Evolutionary conservation across 2,329 filamentous ascomycete genomes (phyloP).

Genomic region (Colletotrichum shisoi): DNA sequence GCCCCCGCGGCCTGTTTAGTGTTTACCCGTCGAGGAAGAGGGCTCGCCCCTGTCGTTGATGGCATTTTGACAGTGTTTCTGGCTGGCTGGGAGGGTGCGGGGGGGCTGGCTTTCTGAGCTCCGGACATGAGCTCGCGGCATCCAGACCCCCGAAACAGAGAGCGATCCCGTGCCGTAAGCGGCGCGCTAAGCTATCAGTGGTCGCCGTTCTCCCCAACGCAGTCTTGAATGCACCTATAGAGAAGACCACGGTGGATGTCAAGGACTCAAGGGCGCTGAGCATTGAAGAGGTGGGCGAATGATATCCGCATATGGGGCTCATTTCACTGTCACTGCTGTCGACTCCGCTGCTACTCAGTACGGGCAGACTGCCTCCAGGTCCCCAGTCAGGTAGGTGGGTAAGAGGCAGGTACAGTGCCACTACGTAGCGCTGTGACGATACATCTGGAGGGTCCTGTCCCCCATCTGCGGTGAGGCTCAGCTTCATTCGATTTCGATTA

Average conservation of each 20-base stretch:
- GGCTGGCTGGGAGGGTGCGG: not conserved
- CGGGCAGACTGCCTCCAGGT: slow-evolving; percentile 12
- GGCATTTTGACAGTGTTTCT: slow-evolving; percentile 18
- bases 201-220: slow-evolving; percentile 20
- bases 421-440: not conserved
- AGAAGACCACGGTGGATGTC: slow-evolving; percentile 24
- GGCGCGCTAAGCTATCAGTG: slow-evolving; percentile 30
- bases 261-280: slow-evolving; percentile 12
- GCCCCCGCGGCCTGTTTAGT: slow-evolving; percentile 3
- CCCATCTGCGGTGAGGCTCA: slow-evolving; percentile 38
- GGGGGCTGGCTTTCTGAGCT: slow-evolving; percentile 3
- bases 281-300: slow-evolving; percentile 32
- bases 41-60: slow-evolving; percentile 21
- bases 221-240: not conserved
- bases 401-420: not conserved
- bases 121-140: slow-evolving; percentile 22
- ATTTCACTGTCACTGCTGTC: slow-evolving; percentile 6
- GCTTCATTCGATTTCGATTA: slow-evolving; percentile 23
- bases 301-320: slow-evolving; percentile 13
- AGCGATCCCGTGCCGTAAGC: slow-evolving; percentile 33
- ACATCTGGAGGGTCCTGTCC: slow-evolving; percentile 22
- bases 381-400: slow-evolving; percentile 15
- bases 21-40: not conserved
- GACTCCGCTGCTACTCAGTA: slow-evolving; percentile 9
- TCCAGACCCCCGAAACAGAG: slow-evolving; percentile 27